Evolutionary conservation across 371 early-diverging fungal species (phyloP), one percentile per base, ranked within the genome.

Genomic region (Apophysomyces sp.): DNA sequence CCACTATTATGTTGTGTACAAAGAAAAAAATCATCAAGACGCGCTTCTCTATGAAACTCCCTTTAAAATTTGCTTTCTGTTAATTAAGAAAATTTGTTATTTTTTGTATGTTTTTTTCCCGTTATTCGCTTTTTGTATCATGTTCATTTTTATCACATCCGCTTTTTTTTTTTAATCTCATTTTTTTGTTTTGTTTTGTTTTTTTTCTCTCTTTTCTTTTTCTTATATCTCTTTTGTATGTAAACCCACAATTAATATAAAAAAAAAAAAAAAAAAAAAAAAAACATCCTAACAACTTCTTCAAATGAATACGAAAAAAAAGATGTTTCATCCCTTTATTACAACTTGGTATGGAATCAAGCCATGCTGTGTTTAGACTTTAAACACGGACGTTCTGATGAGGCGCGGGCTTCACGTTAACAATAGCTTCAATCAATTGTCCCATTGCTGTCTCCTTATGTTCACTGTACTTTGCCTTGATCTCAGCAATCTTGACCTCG

Each of bases 381-480:
- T 71, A 78, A 58, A 60, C 73, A 68, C 69, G 81, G 55, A 81
- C 81, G 65, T 88, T 89, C 41, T 59, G 61, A 68, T 89, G 90
- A 55, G 90, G 84, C 71, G 83, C 82, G 40, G 92, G 89, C 62
- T 91, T 75, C 40, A 91, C 94, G n/a, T 76, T 82, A 27, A 83
- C 74, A 39, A 94, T 84, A 18, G 89, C 83, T n/a, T 81, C 83
- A 28, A 95, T 69, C 60, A 96, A 69, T 73, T 88, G 89, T 15
- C 82, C 78, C 55, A 92, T 73, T 26, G 94, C 95, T 44, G 69
- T 69, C 15, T 80, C 83, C 73, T 90, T 90, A 73, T 94, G 89
- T 68, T 90, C 78, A 32, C 73, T 72, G 58, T 84, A 90, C 29
- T 79, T 77, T 21, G 68, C 78, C 65, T 83, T 78, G 60, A 94